Percentiles rank a stretch among this genome's conserved stretches.
These are phyloP conservation scores for Talaromyces sp. DNA, from an alignment of 2,329 filamentous ascomycete genomes.

Conservation along the genomic window DNA sequence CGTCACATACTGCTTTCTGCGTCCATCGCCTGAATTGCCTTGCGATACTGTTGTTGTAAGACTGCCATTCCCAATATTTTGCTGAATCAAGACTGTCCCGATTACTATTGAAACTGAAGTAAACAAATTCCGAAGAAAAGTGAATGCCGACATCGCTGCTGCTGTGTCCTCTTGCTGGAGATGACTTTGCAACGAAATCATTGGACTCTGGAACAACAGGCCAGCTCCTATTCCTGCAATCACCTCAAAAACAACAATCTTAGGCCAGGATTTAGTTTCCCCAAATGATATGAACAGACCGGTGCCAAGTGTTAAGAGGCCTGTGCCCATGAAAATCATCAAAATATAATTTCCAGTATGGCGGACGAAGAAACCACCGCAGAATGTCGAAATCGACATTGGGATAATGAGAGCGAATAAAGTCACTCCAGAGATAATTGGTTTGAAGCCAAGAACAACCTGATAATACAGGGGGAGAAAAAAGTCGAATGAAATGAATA, in stretches of 20 bases:
- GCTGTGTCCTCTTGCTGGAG: slow-evolving; percentile 5
- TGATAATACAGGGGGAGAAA: slow-evolving; percentile 15
- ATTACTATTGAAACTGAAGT: slow-evolving; percentile 12
- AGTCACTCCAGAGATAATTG: slow-evolving; percentile 9
- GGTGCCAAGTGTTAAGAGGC: background rate
- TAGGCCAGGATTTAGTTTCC: background rate
- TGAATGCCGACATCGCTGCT: slow-evolving; percentile 12
- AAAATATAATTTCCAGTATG: slow-evolving; percentile 4
- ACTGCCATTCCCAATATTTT: slow-evolving; percentile 3
- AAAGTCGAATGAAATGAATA: slow-evolving; percentile 11
- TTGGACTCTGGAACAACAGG: slow-evolving; percentile 17
- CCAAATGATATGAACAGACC: slow-evolving; percentile 5
- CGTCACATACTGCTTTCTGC: background rate
- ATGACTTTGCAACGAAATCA: slow-evolving; percentile 17
- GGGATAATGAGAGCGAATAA: slow-evolving; percentile 9
- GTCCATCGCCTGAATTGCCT: background rate
- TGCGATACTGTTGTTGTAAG: background rate
- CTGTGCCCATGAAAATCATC: background rate
- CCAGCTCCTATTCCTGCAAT: slow-evolving; percentile 15
- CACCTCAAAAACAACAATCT: slow-evolving; percentile 18
- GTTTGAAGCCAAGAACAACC: slow-evolving; percentile 6
- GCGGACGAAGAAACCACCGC: slow-evolving; percentile 5
- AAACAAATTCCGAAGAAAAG: slow-evolving; percentile 10
- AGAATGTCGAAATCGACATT: slow-evolving; percentile 2
- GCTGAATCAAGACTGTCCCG: slow-evolving; percentile 9